phyloP scores from a whole-genome alignment of 1,284 basidiomycete genomes.

The Mrakiaceae sp. region DNA sequence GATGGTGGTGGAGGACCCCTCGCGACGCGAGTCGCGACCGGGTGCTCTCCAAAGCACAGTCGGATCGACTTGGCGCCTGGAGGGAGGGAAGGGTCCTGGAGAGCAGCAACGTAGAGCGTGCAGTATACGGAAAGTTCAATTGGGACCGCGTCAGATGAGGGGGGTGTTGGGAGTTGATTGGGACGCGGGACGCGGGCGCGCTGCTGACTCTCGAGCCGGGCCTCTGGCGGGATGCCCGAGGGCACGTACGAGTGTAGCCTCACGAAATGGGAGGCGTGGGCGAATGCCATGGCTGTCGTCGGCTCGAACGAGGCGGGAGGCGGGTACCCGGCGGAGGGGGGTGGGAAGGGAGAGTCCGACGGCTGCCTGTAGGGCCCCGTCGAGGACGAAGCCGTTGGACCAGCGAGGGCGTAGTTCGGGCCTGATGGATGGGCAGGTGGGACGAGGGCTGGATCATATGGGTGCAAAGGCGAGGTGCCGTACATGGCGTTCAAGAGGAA shows the following conservation, averaged over 20 bases:
- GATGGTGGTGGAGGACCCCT: background rate
- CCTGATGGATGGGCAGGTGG: no score
- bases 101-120: background rate
- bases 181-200: background rate
- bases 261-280: background rate
- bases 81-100: background rate
- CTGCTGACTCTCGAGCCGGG: background rate
- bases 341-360: no score
- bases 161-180: background rate
- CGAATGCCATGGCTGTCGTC: no score
- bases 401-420: no score
- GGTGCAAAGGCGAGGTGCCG: no score
- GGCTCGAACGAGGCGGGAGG: no score
- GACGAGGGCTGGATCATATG: no score
- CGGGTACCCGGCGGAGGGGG: no score
- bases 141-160: background rate
- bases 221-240: background rate
- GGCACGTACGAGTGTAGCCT: background rate
- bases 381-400: no score
- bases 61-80: constrained; percentile 11
- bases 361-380: no score
- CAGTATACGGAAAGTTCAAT: background rate
- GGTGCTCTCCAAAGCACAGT: constrained; percentile 9
- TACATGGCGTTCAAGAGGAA: no score
- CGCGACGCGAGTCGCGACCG: constrained; percentile 10